These are phyloP conservation scores for Syzygium syzygioides DNA, from an alignment of 441 rosid genomes.

Conservation along the genomic window DNA sequence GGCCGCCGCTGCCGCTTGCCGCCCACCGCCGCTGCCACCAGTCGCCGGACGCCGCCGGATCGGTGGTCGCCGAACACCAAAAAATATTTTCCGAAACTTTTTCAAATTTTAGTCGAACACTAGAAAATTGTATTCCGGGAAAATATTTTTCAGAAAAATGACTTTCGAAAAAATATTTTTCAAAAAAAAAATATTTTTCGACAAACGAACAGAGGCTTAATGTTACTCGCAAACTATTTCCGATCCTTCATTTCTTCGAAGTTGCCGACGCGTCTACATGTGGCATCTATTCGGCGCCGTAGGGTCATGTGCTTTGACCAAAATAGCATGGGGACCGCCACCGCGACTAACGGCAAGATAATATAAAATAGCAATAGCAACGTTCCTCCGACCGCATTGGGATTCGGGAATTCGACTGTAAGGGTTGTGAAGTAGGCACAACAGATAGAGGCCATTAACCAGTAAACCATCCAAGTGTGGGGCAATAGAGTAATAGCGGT, in stretches of 20 bases:
- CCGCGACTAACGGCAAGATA: fast-evolving
- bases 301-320: fast-evolving
- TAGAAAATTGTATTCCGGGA: too few relatives aligned
- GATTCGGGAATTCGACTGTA: fast-evolving
- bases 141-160: too few relatives aligned
- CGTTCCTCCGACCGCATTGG: fast-evolving
- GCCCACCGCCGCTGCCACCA: too few relatives aligned
- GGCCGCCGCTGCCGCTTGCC: too few relatives aligned
- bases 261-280: neutral
- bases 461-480: fast-evolving
- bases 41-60: too few relatives aligned
- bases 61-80: too few relatives aligned
- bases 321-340: fast-evolving
- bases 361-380: fast-evolving
- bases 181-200: too few relatives aligned
- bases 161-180: too few relatives aligned
- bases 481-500: neutral
- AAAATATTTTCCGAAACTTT: too few relatives aligned
- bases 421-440: fast-evolving
- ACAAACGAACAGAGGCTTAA: too few relatives aligned
- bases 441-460: fast-evolving
- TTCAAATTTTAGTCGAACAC: too few relatives aligned
- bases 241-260: neutral
- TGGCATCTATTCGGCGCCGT: neutral
- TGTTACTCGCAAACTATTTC: neutral